phyloP scores from a whole-genome alignment of 192 early-diverging fungal genomes.

The Backusella sp. region DNA sequence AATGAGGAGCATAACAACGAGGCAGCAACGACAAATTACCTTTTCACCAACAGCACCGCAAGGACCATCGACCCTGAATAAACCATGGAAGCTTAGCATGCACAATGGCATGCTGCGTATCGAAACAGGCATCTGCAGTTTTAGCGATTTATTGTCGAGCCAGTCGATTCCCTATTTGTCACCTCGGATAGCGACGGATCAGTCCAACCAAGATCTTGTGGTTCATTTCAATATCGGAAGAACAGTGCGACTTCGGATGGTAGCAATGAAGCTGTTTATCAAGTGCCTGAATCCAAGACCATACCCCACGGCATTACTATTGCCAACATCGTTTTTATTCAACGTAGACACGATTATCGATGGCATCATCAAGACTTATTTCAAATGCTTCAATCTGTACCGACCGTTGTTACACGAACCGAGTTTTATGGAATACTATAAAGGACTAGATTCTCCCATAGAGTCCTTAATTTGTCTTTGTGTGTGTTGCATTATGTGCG shows the following conservation, averaged over 20 bases:
- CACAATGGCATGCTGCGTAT: not conserved
- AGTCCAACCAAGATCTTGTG: not conserved
- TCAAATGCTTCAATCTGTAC: not conserved
- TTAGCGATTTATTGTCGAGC: not conserved
- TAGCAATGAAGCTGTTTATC: not conserved
- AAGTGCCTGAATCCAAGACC: not conserved
- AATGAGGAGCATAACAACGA: not conserved
- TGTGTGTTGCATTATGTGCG: not conserved
- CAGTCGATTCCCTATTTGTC: not conserved
- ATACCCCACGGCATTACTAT: not conserved
- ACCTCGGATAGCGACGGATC: not conserved
- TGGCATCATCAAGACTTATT: not conserved
- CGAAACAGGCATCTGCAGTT: not conserved
- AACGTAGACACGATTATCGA: not conserved
- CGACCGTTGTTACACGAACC: not conserved
- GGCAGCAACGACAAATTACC: not conserved
- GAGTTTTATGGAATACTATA: not conserved
- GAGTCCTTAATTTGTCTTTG: not conserved
- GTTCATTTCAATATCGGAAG: not conserved
- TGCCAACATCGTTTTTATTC: not conserved
- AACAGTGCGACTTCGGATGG: not conserved
- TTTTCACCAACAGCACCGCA: not conserved
- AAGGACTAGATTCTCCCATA: not conserved
- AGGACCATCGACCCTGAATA: not conserved
- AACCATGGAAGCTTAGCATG: not conserved